These are phyloP conservation scores for Atkinsonella texensis DNA, from an alignment of 2,329 filamentous ascomycete genomes.

Conservation along the genomic window DNA sequence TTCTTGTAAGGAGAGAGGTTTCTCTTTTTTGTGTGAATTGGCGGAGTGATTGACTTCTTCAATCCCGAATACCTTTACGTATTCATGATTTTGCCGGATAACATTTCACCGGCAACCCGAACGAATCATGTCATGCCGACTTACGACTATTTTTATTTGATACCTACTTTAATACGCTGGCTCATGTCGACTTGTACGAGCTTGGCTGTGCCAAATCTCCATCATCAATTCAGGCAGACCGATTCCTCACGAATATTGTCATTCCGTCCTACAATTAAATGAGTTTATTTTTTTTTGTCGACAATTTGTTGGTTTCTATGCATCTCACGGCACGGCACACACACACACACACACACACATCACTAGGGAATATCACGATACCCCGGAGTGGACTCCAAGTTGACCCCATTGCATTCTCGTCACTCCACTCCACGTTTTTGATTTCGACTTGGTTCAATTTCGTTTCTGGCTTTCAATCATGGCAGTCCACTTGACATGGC, in stretches of 20 bases:
- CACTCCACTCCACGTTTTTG: conserved; percentile 23
- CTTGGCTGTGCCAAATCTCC: conserved; percentile 4
- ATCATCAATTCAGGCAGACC: neutral
- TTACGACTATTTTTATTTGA: neutral
- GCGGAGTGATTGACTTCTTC: neutral
- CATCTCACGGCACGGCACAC: conserved; percentile 12
- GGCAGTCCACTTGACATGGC: neutral
- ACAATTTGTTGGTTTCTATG: neutral
- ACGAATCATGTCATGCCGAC: conserved; percentile 3
- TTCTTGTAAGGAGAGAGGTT: conserved; percentile 16
- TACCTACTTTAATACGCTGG: neutral
- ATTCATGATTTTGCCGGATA: neutral
- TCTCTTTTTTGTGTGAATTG: too few relatives aligned
- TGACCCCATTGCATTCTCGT: conserved; percentile 20
- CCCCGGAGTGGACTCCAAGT: conserved; percentile 27
- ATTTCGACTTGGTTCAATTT: neutral
- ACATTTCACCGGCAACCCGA: conserved; percentile 7
- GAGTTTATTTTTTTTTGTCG: conserved; percentile 6
- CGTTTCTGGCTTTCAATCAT: neutral
- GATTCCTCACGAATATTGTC: neutral
- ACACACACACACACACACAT: conserved; percentile 12
- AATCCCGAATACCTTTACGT: neutral
- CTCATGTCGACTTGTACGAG: conserved; percentile 4
- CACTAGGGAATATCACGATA: conserved; percentile 26
- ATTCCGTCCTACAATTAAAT: neutral